A percentile compares a stretch with the other conserved stretches of the same genome.
phyloP scores from a whole-genome alignment of 2,329 filamentous ascomycete species.

The Aspergillus sp. region DNA sequence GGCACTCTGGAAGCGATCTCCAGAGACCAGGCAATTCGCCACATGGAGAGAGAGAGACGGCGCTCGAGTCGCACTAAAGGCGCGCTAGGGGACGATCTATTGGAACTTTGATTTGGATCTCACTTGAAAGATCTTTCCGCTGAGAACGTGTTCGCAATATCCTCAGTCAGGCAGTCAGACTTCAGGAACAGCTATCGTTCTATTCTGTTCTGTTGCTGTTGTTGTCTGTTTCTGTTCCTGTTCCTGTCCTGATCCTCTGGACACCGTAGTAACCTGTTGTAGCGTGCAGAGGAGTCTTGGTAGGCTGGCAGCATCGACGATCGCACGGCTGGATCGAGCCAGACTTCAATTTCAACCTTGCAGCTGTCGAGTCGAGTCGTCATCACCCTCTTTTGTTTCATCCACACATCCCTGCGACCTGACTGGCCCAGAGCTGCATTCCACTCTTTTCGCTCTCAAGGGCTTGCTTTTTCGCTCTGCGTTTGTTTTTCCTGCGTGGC shows the following conservation, averaged over 20 bases:
- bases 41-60: background rate
- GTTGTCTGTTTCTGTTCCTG: no score
- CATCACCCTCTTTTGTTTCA: background rate
- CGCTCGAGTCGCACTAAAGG: background rate
- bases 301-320: background rate
- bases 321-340: constrained; percentile 1
- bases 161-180: background rate
- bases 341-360: background rate
- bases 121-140: background rate
- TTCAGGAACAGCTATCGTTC: background rate
- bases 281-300: no score
- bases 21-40: background rate
- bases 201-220: no score
- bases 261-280: no score
- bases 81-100: constrained; percentile 14
- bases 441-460: background rate
- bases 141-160: no score
- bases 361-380: background rate
- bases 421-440: background rate
- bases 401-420: background rate
- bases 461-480: background rate
- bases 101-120: constrained; percentile 5
- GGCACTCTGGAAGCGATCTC: no score
- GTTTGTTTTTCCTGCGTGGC: background rate
- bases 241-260: no score